Percentiles rank a stretch among this genome's conserved stretches.
Evolutionary conservation across 305 asterid species (phyloP).

Genomic region (Plantago coronopus): DNA sequence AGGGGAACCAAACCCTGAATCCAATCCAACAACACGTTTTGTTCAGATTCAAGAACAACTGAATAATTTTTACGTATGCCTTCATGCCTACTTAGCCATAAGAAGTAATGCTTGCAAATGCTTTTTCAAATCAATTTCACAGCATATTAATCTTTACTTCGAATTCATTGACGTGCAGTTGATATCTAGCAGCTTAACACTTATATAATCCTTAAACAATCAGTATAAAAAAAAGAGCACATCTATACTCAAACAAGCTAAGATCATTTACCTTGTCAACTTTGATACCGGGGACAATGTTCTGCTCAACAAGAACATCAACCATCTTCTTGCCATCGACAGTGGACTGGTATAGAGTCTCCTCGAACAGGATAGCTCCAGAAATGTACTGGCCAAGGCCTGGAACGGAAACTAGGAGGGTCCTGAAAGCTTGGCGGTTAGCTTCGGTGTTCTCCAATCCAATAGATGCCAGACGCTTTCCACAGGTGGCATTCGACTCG

Average conservation of each 20-base stretch:
- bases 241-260: neutral
- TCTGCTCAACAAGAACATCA: slow-evolving; percentile 66
- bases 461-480: slow-evolving; percentile 77
- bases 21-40: slow-evolving; percentile 11
- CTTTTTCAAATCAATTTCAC: too few relatives aligned
- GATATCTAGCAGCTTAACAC: too few relatives aligned
- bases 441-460: slow-evolving; percentile 92
- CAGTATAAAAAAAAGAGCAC: neutral
- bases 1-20: slow-evolving; percentile 85
- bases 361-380: slow-evolving; percentile 86
- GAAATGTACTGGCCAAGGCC: slow-evolving; percentile 79
- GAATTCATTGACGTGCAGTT: too few relatives aligned
- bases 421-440: slow-evolving; percentile 78
- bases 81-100: too few relatives aligned
- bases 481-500: slow-evolving; percentile 86
- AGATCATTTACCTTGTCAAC: slow-evolving; percentile 59
- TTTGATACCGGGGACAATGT: slow-evolving; percentile 85
- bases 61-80: neutral
- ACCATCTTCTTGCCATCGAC: slow-evolving; percentile 77
- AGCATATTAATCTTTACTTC: too few relatives aligned
- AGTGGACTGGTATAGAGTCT: slow-evolving; percentile 82
- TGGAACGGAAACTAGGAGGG: slow-evolving; percentile 60
- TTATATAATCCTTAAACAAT: too few relatives aligned
- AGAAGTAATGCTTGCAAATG: too few relatives aligned
- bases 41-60: slow-evolving; percentile 1